Conservation (phyloP, 768 basidiomycete species). For the Trametes gibbosa region DNA sequence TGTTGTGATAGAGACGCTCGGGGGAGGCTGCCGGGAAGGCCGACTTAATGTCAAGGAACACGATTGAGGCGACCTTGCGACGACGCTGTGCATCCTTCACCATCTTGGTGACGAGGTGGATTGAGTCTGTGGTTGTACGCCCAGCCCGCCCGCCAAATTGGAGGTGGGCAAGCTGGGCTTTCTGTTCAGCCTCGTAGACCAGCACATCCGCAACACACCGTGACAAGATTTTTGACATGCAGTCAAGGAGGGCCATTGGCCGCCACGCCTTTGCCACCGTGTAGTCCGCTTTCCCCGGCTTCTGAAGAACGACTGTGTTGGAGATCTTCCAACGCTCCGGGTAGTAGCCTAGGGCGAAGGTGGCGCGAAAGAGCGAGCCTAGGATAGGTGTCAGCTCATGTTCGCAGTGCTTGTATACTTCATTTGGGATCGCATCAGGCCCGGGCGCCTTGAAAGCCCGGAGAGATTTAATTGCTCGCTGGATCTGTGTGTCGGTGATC, state of each 20-base stretch:
- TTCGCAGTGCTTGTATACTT: slow-evolving; percentile 29
- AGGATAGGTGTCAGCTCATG: slow-evolving; percentile 28
- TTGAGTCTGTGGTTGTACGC: slow-evolving; percentile 25
- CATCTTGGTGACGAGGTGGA: slow-evolving; percentile 24
- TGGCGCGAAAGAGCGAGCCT: slow-evolving; percentile 29
- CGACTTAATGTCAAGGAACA: slow-evolving; percentile 35
- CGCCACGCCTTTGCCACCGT: slow-evolving; percentile 31
- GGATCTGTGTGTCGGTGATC: slow-evolving; percentile 31
- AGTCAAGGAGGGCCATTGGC: slow-evolving; percentile 34
- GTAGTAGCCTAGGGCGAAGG: slow-evolving; percentile 25
- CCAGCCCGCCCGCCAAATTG: slow-evolving; percentile 30
- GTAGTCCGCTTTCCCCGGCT: slow-evolving; percentile 36
- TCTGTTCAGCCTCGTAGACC: slow-evolving; percentile 3
- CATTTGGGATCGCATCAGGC: slow-evolving; percentile 31
- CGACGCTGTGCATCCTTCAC: slow-evolving; percentile 26
- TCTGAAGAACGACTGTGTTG: slow-evolving; percentile 31
- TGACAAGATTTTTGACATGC: slow-evolving; percentile 23
- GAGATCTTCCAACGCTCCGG: slow-evolving; percentile 30
- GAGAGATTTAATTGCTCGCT: slow-evolving; percentile 25
- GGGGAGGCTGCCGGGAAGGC: slow-evolving; percentile 28
- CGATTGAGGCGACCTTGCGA: slow-evolving; percentile 28
- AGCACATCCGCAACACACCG: slow-evolving; percentile 20
- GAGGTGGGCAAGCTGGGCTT: slow-evolving; percentile 10
- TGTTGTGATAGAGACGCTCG: slow-evolving; percentile 18
- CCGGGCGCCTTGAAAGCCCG: slow-evolving; percentile 36